phyloP scores from a whole-genome alignment of 1,284 basidiomycete genomes.

The Fomitopsis pinicola region DNA sequence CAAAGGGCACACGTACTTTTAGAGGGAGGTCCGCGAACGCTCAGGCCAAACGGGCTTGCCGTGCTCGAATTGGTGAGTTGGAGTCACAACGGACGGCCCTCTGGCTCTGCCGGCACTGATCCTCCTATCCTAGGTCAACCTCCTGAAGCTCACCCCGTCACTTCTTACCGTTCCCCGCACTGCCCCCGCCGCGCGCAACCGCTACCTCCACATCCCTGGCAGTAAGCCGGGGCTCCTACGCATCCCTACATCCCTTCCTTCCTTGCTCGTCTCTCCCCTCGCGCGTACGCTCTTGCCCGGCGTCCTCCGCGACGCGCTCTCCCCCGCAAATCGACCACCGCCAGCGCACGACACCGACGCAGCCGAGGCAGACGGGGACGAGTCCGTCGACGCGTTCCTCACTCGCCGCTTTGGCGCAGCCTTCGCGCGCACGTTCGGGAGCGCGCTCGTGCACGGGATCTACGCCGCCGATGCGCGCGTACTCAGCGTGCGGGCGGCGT shows the following conservation, averaged over 20 bases:
- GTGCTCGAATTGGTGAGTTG: conserved; percentile 75
- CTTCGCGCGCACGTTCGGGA: conserved; percentile 75
- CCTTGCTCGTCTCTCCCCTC: conserved; percentile 44
- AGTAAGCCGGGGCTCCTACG: conserved; percentile 37
- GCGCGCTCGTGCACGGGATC: conserved; percentile 88
- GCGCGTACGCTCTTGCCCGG: conserved; percentile 48
- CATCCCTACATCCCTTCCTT: conserved; percentile 42
- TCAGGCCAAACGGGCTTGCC: conserved; percentile 69
- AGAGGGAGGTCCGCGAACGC: conserved; percentile 81
- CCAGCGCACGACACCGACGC: too few relatives aligned
- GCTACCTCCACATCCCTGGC: conserved; percentile 67
- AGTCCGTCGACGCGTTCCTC: conserved; percentile 81
- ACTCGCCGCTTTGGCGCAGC: conserved; percentile 69
- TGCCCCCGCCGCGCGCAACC: conserved; percentile 68
- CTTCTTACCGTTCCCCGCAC: conserved; percentile 62
- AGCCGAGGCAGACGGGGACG: conserved; percentile 29
- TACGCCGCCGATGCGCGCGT: conserved; percentile 82
- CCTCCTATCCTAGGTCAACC: conserved; percentile 54
- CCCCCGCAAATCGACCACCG: conserved; percentile 33
- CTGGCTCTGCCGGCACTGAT: background rate
- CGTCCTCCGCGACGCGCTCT: conserved; percentile 57
- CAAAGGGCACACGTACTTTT: conserved; percentile 47
- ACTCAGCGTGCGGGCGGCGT: conserved; percentile 75
- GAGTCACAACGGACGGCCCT: background rate
- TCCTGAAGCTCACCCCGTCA: conserved; percentile 56